phyloP scores from a whole-genome alignment of 257 asterid species.

The Cynanchum wilfordii region DNA sequence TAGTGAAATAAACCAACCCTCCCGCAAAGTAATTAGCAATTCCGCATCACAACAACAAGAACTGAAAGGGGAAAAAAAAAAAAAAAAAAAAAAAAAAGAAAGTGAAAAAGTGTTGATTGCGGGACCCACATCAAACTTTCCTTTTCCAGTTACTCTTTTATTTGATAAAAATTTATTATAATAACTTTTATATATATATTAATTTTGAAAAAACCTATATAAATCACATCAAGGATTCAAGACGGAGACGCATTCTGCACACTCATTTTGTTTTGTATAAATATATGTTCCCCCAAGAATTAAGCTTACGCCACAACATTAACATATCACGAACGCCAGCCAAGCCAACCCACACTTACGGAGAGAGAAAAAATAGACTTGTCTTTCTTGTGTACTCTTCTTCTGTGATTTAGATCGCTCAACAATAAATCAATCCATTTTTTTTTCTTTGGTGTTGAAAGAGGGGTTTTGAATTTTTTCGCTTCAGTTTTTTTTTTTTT shows the following conservation, averaged over 20 bases:
- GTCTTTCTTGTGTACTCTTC: background rate
- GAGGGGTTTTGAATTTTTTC: background rate
- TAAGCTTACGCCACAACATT: conserved; percentile 4
- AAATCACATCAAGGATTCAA: background rate
- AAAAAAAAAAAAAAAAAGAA: conserved; percentile 10
- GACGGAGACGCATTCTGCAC: background rate
- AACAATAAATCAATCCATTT: conserved; percentile 19
- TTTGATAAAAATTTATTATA: conserved; percentile 9
- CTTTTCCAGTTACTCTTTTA: conserved; percentile 34
- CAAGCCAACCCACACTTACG: background rate
- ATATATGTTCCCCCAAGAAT: conserved; percentile 15
- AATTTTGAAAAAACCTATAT: background rate
- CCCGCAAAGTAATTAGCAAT: background rate
- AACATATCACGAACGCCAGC: background rate
- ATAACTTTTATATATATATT: background rate
- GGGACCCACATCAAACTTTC: conserved; percentile 15
- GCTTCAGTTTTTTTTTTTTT: too few relatives aligned
- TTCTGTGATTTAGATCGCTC: background rate
- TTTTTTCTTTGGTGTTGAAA: background rate
- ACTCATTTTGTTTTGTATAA: background rate
- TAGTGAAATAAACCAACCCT: background rate
- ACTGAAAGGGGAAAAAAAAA: background rate
- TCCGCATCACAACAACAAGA: conserved; percentile 25
- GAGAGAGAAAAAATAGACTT: background rate
- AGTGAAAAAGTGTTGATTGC: background rate